Evolutionary conservation across 805 yeast genomes (phyloP).

Genomic region (Zygoascus biomembranicola): DNA sequence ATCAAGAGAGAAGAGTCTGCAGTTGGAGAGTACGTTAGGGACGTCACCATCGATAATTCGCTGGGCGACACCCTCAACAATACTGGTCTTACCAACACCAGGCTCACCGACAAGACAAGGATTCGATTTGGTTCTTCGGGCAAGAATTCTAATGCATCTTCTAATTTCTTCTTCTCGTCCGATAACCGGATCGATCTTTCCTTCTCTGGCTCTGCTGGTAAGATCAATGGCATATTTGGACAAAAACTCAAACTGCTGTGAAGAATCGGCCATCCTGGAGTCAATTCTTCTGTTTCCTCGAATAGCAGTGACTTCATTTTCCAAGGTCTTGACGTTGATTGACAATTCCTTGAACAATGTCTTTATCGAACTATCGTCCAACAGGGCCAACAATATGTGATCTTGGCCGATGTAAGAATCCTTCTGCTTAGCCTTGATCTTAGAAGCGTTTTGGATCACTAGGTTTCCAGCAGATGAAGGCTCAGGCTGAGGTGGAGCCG

Average conservation of each 20-base stretch:
- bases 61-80: slow-evolving; percentile 98
- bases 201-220: slow-evolving; percentile 88
- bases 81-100: slow-evolving; percentile 98
- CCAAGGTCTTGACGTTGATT: slow-evolving; percentile 61
- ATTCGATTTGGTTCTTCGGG: slow-evolving; percentile 96
- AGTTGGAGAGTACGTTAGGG: slow-evolving; percentile 74
- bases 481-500: slow-evolving; percentile 76
- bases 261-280: slow-evolving; percentile 88
- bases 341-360: slow-evolving; percentile 53
- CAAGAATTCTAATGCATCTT: slow-evolving; percentile 85
- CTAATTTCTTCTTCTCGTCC: slow-evolving; percentile 98
- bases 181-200: slow-evolving; percentile 95
- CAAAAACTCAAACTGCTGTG: slow-evolving; percentile 73
- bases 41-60: slow-evolving; percentile 93
- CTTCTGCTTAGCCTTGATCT: slow-evolving; percentile 78
- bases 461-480: slow-evolving; percentile 72
- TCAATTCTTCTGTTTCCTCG: slow-evolving; percentile 92
- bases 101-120: slow-evolving; percentile 98
- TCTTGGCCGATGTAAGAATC: slow-evolving; percentile 92
- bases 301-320: slow-evolving; percentile 66
- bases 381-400: slow-evolving; percentile 75
- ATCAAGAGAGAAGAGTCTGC: slow-evolving; percentile 81
- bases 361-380: slow-evolving; percentile 69
- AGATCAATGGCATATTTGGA: slow-evolving; percentile 87
- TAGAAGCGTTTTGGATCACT: slow-evolving; percentile 63